Evolutionary conservation across 176 grass and related monocot species (phyloP), one percentile per base, ranked within the genome.

Genomic region (Metroxylon sagu): DNA sequence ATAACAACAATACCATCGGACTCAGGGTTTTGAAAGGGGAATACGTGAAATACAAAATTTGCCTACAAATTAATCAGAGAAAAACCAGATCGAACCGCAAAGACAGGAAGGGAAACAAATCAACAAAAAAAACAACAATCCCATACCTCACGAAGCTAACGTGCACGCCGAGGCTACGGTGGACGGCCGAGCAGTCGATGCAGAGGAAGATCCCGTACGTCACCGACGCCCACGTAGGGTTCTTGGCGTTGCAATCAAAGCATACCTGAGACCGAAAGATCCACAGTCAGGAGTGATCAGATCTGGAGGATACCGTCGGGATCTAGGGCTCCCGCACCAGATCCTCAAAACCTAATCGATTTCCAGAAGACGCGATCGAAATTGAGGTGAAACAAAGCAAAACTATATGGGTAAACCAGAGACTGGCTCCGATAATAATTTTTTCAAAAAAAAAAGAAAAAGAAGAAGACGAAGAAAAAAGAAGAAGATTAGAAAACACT

Each of bases 171-270:
- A 91, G 83, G 83, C 83, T 83, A 21, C 87, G 87, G 72, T 91
- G 87, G 60, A 83, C 74, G 65, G 87, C 87, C 57, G 87, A 91
- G 79, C 87, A 91, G 77, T 91, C 87, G 56, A 91, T 80, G 79
- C 87, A 91, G 76, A 91, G 87, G 64, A 91, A 91, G 76, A 91
- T 80, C 68, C 87, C 87, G 60, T 91, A 91, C 55, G 87, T 83
- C 71, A 91, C 87, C 63, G 87, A 91, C 4, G 87, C 87, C 87
- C 87, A 91, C 51, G 83, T 87, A 19, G 87, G 87, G 53, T 91
- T 91, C 87, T 77, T 91, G 26, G 87, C 83, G 76, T 39, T 83
- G 83, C 87, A 91, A 77, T 91, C 87, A 73, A 91, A 91, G 68
- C 87, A 91, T 68, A 91, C 83, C 87, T 91, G 83, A 28, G 14